Percentiles rank a stretch among this genome's conserved stretches.
Evolutionary conservation across 768 basidiomycete species (phyloP).

Genomic region (Phylloporus rhodoxanthus): DNA sequence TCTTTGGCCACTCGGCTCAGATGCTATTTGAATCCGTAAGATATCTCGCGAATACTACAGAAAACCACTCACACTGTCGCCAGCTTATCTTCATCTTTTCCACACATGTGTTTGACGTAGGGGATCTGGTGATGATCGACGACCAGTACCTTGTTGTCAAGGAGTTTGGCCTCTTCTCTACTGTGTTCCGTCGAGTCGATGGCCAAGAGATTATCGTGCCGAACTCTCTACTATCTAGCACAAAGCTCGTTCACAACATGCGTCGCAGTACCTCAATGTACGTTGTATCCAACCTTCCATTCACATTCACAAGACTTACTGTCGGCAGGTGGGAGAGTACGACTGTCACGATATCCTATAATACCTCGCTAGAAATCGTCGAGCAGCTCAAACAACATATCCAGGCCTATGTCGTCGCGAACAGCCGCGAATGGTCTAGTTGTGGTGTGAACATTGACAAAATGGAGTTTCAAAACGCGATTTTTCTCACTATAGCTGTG

Average conservation of each 20-base stretch:
- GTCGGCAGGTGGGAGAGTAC: constrained; percentile 59
- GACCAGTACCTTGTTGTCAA: constrained; percentile 43
- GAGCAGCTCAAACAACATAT: constrained; percentile 61
- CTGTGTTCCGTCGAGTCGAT: constrained; percentile 73
- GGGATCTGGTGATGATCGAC: constrained; percentile 79
- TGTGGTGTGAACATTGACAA: constrained; percentile 65
- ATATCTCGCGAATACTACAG: constrained; percentile 1
- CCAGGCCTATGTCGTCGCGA: constrained; percentile 51
- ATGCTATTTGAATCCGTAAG: constrained; percentile 71
- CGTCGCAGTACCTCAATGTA: constrained; percentile 71
- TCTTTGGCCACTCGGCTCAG: constrained; percentile 78
- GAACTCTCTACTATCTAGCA: constrained; percentile 61
- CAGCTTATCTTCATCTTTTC: constrained; percentile 83
- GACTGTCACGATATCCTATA: constrained; percentile 56
- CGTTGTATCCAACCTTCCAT: constrained; percentile 17
- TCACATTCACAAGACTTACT: constrained; percentile 3
- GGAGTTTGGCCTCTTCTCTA: constrained; percentile 78
- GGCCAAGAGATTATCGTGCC: constrained; percentile 78
- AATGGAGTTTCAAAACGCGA: constrained; percentile 73
- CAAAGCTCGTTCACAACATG: constrained; percentile 75
- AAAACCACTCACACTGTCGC: neutral
- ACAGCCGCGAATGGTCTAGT: constrained; percentile 69
- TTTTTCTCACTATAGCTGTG: constrained; percentile 59
- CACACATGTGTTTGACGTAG: constrained; percentile 81
- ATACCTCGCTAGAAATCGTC: constrained; percentile 64